Evolutionary conservation across 306 rosid species (phyloP), one percentile per base, ranked within the genome.

Genomic region (Vigna nakashimae): DNA sequence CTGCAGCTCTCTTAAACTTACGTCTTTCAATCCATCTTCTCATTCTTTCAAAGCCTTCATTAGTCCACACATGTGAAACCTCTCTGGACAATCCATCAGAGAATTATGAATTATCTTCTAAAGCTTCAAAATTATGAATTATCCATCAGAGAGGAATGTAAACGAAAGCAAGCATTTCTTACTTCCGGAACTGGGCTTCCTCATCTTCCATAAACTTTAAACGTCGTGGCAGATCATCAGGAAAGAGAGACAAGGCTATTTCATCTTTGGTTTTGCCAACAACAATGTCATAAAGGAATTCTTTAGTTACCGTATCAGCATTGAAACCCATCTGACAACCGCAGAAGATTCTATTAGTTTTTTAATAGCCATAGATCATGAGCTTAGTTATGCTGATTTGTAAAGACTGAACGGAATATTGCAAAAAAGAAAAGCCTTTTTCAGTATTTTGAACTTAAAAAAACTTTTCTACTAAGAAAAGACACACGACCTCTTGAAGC

Each of bases 1-100:
- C 98, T 14, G 98, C 98, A 73, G 98, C 98, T 48, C 96, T 89
- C 73, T 92, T 95, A 85, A 95, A 76, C 36, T 93, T 96, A 1
- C 69, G 91, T 22, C 81, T 84, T 86, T 95, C 98, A n/a, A 92
- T 64, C 98, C 98, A 92, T 86, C 92, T 92, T 81, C 83, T 89
- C 84, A 95, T 80, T 80, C 82, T 88, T 53, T 82, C 48, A 13
- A 95, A 85, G 43, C 98, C 98, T 73, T 76, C 80, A 78, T 92
- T 73, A 46, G 98, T 0, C 22, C 22, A 20, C 22, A 1, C 1
- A 20, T 20, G 22, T 20, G 22, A 0, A 20, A 20, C 98, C 84
- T 92, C 71, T 84, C 98, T 95, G 93, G 78, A 55, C 57, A 71
- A 46, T 30, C 34, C 34, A 30, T 30, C 34, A 30, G 34, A 30